Percentiles rank a stretch among this genome's conserved stretches.
These are phyloP conservation scores for Pythium volutum DNA, from an alignment of 352 stramenopile genomes.

Conservation along the genomic window DNA sequence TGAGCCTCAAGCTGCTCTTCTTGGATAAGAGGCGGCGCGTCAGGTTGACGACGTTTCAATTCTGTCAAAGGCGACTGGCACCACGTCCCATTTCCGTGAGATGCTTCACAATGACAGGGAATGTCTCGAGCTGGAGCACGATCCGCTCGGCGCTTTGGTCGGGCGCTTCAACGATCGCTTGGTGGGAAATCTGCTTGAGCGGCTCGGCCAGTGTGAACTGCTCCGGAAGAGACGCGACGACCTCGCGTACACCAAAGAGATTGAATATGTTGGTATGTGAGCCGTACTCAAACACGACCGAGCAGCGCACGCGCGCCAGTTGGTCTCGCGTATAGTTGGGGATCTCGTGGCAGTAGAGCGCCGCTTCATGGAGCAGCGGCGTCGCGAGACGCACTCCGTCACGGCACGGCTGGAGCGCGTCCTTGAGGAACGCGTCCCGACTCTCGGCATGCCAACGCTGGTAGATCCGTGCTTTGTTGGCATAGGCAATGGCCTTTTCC, in stretches of 20 bases:
- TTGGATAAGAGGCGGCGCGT: no score
- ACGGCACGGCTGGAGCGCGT: no score
- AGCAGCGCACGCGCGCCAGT: background rate
- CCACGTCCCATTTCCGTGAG: background rate
- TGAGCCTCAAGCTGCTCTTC: no score
- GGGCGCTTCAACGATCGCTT: background rate
- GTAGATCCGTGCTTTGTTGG: slow-evolving; percentile 1
- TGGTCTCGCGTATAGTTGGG: slow-evolving; percentile 4
- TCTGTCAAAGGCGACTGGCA: background rate
- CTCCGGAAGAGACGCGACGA: background rate
- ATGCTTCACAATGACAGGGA: background rate
- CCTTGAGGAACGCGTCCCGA: background rate
- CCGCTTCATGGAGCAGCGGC: slow-evolving; percentile 14
- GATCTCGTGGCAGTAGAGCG: slow-evolving; percentile 17
- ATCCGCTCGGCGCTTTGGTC: background rate
- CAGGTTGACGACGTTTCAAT: no score
- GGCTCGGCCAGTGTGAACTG: background rate
- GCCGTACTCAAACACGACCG: slow-evolving; percentile 7
- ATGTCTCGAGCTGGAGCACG: background rate
- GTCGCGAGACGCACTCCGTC: no score
- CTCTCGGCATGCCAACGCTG: slow-evolving; percentile 7
- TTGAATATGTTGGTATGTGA: slow-evolving; percentile 8
- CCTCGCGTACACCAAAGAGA: background rate
- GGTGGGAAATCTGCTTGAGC: background rate
- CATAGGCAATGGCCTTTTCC: background rate